Percentiles rank a stretch among this genome's conserved stretches.
Evolutionary conservation across 345 rosid species (phyloP).

Genomic region (Turritis glabra): DNA sequence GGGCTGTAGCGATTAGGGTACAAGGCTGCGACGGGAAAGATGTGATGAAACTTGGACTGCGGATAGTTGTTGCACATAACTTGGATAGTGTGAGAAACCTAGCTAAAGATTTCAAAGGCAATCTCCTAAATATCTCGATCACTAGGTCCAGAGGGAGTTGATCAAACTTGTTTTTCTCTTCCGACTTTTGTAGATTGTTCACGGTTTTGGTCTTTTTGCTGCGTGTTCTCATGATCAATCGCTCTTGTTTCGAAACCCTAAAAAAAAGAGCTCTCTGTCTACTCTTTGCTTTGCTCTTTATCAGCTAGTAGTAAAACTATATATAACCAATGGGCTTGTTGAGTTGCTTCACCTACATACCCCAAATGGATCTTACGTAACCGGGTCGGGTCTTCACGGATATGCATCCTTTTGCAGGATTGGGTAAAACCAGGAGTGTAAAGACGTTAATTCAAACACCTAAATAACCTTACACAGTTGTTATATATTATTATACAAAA

Average conservation of each 20-base stretch:
- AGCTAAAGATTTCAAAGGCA: neutral
- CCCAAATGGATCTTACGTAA: too few species aligned
- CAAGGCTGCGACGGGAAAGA: neutral
- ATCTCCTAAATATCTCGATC: neutral
- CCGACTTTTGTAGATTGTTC: neutral
- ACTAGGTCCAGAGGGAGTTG: neutral
- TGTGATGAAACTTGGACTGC: neutral
- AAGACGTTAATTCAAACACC: neutral
- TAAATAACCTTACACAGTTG: neutral
- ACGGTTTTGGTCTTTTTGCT: neutral
- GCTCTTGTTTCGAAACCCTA: neutral
- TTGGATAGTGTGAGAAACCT: constrained; percentile 12
- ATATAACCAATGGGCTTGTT: too few species aligned
- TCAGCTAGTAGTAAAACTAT: too few species aligned
- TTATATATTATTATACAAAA: neutral
- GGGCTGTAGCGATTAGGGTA: neutral
- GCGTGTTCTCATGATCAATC: neutral
- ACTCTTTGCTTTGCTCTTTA: too few species aligned
- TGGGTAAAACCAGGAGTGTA: too few species aligned
- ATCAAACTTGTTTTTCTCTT: neutral
- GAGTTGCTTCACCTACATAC: too few species aligned
- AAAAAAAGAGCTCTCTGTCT: neutral
- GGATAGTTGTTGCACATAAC: neutral
- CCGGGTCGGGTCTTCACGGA: too few species aligned
- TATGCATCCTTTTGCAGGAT: too few species aligned